Evolutionary conservation across 768 basidiomycete genomes (phyloP), one percentile per base, ranked within the genome.

Genomic region (Leccinum broughii): DNA sequence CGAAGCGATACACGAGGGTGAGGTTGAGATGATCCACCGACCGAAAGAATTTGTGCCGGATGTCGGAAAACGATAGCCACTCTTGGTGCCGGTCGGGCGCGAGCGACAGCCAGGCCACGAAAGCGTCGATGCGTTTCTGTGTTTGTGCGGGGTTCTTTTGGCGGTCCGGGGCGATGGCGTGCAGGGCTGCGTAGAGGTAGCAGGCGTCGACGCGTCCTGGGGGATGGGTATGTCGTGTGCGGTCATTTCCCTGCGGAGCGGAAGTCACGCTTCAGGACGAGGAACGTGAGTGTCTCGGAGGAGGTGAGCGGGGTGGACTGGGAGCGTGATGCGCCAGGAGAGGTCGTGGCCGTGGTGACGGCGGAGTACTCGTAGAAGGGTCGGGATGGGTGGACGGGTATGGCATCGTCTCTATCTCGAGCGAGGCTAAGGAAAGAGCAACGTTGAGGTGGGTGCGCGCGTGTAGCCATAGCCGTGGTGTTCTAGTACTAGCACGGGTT

Each of bases 61-160:
- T 70, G 15, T 55, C 46, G 15, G 15, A 15, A 20, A 80, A 66
- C 14, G 64, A 53, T 13, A 58, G 39, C 46, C 55, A 51, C 9
- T 58, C 54, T 14, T 65, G 57, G 28, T 68, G 55, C 3, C 72
- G 73, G 37, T 71, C 64, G 4, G 83, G 83, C 13, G 77, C 65
- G 46, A 83, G 73, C 5, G 75, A 70, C 55, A 82, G 66, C 84
- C 84, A 85, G 14, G 67, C 60, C 50, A 78, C 77, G n/a, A 73
- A 73, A 2, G 59, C 24, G 1, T 66, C 65, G 35, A 60, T 3
- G n/a, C 68, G 32, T 3, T 32, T 10, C 32, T 32, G 3, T 32
- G 10, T 0, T 32, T 32, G 30, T 4, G 30, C 30, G 30, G 30
- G 65, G 8, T 60, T 37, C 57, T 66, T 64, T 22, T 58, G 57